Conservation (phyloP, 352 stramenopile species). For the Globisporangium echinulatum region DNA sequence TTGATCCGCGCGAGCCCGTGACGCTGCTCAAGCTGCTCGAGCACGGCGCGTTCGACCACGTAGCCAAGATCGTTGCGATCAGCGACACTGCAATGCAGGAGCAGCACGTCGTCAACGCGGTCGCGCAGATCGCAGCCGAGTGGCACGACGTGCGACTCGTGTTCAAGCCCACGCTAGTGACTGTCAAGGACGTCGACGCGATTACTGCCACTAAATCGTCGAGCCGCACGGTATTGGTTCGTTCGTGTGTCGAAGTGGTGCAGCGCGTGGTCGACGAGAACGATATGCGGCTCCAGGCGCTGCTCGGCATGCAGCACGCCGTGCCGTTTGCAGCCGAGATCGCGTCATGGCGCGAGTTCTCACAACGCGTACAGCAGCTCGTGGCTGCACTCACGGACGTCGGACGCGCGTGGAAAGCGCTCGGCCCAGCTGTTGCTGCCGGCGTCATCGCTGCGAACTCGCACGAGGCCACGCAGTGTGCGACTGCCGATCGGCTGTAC, state of each 20-base stretch:
- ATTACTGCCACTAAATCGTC: not conserved
- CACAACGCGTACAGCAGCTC: conserved; percentile 28
- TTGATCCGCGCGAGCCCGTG: conserved; percentile 43
- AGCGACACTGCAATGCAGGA: conserved; percentile 62
- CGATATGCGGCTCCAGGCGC: conserved; percentile 35
- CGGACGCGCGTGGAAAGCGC: conserved; percentile 40
- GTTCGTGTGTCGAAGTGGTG: conserved; percentile 34
- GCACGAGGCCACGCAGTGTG: conserved; percentile 38
- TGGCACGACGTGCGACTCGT: conserved; percentile 39
- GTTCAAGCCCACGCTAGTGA: conserved; percentile 24
- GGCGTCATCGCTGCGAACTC: conserved; percentile 38
- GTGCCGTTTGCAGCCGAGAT: conserved; percentile 41
- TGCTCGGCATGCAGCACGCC: conserved; percentile 41
- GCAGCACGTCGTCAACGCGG: conserved; percentile 45
- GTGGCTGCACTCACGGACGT: conserved; percentile 31
- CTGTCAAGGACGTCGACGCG: too few species aligned
- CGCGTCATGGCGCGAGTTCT: conserved; percentile 38
- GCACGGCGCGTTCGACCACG: conserved; percentile 51
- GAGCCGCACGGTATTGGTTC: conserved; percentile 4
- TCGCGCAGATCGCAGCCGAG: conserved; percentile 38
- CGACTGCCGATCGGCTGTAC: conserved; percentile 34
- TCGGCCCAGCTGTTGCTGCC: conserved; percentile 45
- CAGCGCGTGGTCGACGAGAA: conserved; percentile 57
- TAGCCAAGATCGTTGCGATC: conserved; percentile 47
- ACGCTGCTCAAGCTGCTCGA: conserved; percentile 71